These are phyloP conservation scores for Lipomyces spencermartinsiae DNA, from an alignment of 805 yeast species.

Conservation along the genomic window DNA sequence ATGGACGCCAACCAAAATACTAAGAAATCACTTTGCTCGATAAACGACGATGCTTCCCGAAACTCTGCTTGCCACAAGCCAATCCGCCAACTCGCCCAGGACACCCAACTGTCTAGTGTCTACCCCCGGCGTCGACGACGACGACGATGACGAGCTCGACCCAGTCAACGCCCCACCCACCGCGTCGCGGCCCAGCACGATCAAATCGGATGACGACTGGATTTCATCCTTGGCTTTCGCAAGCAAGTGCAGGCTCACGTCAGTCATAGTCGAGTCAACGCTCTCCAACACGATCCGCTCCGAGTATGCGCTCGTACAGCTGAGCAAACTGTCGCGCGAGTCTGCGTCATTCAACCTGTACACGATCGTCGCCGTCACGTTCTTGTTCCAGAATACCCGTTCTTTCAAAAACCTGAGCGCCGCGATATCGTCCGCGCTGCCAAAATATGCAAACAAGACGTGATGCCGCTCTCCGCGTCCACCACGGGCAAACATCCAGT, in stretches of 20 bases:
- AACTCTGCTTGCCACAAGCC: neutral
- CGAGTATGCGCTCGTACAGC: neutral
- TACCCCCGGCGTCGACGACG: neutral
- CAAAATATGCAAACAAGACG: slow-evolving; percentile 35
- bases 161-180: neutral
- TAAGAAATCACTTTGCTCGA: neutral
- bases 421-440: slow-evolving; percentile 27
- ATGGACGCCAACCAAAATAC: neutral
- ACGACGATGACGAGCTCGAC: neutral
- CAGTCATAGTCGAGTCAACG: neutral
- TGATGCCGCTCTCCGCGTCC: slow-evolving; percentile 11
- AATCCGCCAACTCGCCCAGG: neutral
- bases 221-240: neutral
- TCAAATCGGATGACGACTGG: neutral
- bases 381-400: slow-evolving; percentile 28
- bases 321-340: neutral
- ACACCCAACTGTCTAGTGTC: neutral
- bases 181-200: slow-evolving; percentile 2
- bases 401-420: slow-evolving; percentile 33
- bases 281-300: neutral
- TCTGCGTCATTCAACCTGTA: neutral
- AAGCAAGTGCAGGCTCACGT: neutral
- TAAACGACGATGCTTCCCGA: slow-evolving; percentile 3
- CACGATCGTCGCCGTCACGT: slow-evolving; percentile 27
- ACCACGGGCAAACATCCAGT: neutral